A percentile compares a stretch with the other conserved stretches of the same genome.
Evolutionary conservation across 768 basidiomycete species (phyloP).

Genomic region (Sarcodon sp.): DNA sequence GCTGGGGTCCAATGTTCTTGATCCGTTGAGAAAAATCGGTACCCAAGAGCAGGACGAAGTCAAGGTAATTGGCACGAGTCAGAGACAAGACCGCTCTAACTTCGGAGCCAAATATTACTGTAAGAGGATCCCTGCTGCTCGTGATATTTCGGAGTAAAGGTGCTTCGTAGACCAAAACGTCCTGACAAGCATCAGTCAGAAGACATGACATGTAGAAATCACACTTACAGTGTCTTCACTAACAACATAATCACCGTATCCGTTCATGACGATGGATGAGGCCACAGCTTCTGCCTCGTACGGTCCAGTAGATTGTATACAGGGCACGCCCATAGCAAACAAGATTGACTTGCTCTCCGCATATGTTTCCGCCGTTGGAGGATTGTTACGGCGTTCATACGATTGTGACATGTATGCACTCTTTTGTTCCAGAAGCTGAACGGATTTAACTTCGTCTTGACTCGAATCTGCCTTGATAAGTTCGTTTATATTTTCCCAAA

Average conservation of each 20-base stretch:
- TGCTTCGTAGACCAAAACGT: constrained; percentile 73
- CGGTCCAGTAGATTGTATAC: constrained; percentile 51
- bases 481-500: constrained; percentile 38
- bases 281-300: constrained; percentile 85
- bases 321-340: constrained; percentile 72
- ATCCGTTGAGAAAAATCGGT: constrained; percentile 88
- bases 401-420: constrained; percentile 51
- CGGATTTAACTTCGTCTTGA: constrained; percentile 9
- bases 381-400: constrained; percentile 46
- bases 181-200: constrained; percentile 25
- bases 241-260: constrained; percentile 76
- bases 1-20: constrained; percentile 65
- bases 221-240: constrained; percentile 74
- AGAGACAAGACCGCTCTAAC: constrained; percentile 49
- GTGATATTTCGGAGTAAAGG: constrained; percentile 75
- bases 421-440: constrained; percentile 24
- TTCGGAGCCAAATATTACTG: constrained; percentile 48
- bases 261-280: constrained; percentile 58
- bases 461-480: constrained; percentile 9
- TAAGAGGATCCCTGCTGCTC: constrained; percentile 41
- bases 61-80: constrained; percentile 47
- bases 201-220: background rate
- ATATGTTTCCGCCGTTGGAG: constrained; percentile 57
- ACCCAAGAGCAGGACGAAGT: constrained; percentile 79
- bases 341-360: constrained; percentile 58